phyloP scores from a whole-genome alignment of 2,329 filamentous ascomycete species.

The Aureobasidium sp. region DNA sequence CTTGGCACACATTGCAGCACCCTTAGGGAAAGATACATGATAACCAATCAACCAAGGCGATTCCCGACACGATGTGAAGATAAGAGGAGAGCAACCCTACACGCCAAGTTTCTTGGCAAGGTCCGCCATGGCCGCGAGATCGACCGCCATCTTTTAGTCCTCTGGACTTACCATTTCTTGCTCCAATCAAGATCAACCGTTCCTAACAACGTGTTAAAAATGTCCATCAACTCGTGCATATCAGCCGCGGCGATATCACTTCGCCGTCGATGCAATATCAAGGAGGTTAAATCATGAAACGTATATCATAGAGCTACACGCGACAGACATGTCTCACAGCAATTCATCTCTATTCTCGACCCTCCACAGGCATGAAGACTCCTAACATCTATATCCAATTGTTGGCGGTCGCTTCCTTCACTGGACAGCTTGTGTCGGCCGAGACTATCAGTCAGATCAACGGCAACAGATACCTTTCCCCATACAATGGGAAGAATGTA shows the following conservation, averaged over 20 bases:
- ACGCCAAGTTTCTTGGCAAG: background rate
- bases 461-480: slow-evolving; percentile 55
- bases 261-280: background rate
- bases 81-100: background rate
- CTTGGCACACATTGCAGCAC: background rate
- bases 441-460: slow-evolving; percentile 46
- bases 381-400: background rate
- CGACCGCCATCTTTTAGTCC: background rate
- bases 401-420: background rate
- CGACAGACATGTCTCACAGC: background rate
- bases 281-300: background rate
- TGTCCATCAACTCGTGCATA: background rate
- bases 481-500: slow-evolving; percentile 48
- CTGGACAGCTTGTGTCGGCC: background rate
- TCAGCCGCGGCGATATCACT: background rate
- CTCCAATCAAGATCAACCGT: background rate
- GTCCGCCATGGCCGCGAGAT: background rate
- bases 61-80: background rate
- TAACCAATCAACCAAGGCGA: background rate
- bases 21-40: too few species aligned
- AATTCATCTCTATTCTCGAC: background rate
- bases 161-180: background rate
- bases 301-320: background rate
- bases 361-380: background rate
- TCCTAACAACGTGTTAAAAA: background rate